Evolutionary conservation across 805 yeast species (phyloP).

Genomic region (Metschnikowia continentalis): DNA sequence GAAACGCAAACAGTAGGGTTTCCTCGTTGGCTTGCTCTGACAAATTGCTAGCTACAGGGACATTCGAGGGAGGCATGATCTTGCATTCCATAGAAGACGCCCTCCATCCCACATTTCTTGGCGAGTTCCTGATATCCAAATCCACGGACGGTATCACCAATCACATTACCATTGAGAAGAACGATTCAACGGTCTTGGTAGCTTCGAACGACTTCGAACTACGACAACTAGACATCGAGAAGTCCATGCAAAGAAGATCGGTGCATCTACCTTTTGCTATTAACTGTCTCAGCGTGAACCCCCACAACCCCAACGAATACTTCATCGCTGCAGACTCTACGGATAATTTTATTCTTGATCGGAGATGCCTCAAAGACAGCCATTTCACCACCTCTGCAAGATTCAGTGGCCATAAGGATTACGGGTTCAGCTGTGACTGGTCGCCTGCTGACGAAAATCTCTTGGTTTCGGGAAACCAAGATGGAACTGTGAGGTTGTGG

Average conservation of each 20-base stretch:
- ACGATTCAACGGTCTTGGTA: slow-evolving; percentile 32
- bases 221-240: slow-evolving; percentile 36
- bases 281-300: slow-evolving; percentile 45
- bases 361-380: slow-evolving; percentile 21
- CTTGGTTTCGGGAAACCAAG: slow-evolving; percentile 58
- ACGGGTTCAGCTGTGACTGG: slow-evolving; percentile 61
- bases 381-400: slow-evolving; percentile 7
- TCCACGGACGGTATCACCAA: slow-evolving; percentile 51
- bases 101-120: slow-evolving; percentile 16
- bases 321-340: slow-evolving; percentile 50
- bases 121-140: slow-evolving; percentile 38
- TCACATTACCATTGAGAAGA: slow-evolving; percentile 36
- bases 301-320: slow-evolving; percentile 33
- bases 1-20: slow-evolving; percentile 36
- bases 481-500: slow-evolving; percentile 51
- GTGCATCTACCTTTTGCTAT: slow-evolving; percentile 43
- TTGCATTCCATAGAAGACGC: slow-evolving; percentile 32
- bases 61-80: slow-evolving; percentile 49
- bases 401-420: slow-evolving; percentile 50
- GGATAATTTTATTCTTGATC: slow-evolving; percentile 43
- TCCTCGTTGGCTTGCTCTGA: slow-evolving; percentile 46
- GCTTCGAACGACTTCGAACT: slow-evolving; percentile 50
- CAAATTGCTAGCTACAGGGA: slow-evolving; percentile 46
- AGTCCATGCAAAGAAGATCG: slow-evolving; percentile 10
- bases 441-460: slow-evolving; percentile 35